Evolutionary conservation across 2,329 filamentous ascomycete genomes (phyloP).

Genomic region (Hypocrella siamensis): DNA sequence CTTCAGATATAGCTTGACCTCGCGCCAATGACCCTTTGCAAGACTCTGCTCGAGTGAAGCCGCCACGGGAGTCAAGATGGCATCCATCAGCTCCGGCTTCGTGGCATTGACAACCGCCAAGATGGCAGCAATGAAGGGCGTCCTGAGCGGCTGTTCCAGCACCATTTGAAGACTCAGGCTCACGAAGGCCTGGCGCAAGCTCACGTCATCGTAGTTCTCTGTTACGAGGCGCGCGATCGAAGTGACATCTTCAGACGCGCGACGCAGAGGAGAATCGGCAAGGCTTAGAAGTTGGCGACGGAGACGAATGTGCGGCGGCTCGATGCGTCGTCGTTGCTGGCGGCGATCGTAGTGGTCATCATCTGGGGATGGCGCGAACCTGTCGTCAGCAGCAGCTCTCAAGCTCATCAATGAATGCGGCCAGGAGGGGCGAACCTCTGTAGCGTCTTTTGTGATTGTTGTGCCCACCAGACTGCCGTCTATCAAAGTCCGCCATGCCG

Average conservation of each 20-base stretch:
- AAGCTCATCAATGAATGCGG: neutral
- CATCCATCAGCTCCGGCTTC: slow-evolving; percentile 57
- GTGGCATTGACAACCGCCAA: slow-evolving; percentile 65
- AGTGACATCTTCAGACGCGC: slow-evolving; percentile 64
- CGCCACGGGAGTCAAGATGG: slow-evolving; percentile 50
- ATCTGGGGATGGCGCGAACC: slow-evolving; percentile 27
- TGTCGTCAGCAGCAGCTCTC: slow-evolving; percentile 2
- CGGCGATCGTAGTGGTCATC: slow-evolving; percentile 67
- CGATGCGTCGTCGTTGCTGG: slow-evolving; percentile 56
- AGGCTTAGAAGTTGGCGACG: slow-evolving; percentile 66
- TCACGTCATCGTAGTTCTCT: slow-evolving; percentile 75
- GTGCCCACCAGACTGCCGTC: slow-evolving; percentile 34
- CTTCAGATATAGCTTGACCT: slow-evolving; percentile 79
- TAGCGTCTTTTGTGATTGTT: slow-evolving; percentile 63
- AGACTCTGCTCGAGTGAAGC: slow-evolving; percentile 51
- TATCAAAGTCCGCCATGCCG: slow-evolving; percentile 41
- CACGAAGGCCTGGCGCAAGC: slow-evolving; percentile 57
- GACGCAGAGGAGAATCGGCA: slow-evolving; percentile 65
- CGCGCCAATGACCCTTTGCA: slow-evolving; percentile 64
- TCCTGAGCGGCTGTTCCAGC: slow-evolving; percentile 89
- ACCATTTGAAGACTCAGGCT: slow-evolving; percentile 61
- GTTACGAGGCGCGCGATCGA: slow-evolving; percentile 61
- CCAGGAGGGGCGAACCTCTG: slow-evolving; percentile 42
- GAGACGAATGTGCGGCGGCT: slow-evolving; percentile 54
- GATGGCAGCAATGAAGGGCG: slow-evolving; percentile 81